phyloP scores from a whole-genome alignment of 2,329 filamentous ascomycete species.

The Clarireedia sp. region DNA sequence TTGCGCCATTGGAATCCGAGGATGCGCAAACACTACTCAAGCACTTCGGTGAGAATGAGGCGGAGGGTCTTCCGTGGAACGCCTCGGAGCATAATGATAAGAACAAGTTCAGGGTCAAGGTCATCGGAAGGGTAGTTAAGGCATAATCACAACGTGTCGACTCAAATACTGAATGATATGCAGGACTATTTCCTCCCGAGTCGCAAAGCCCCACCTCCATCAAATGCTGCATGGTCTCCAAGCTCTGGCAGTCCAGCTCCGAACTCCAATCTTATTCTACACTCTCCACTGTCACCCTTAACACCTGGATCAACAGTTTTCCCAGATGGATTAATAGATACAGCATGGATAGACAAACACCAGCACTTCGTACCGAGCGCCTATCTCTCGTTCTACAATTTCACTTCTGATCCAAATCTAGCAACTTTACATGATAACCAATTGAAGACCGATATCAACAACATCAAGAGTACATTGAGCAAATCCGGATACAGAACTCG shows the following conservation, averaged over 20 bases:
- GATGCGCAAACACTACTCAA: constrained; percentile 57
- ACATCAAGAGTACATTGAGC: constrained; percentile 58
- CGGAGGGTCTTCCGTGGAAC: constrained; percentile 59
- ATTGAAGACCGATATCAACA: constrained; percentile 79
- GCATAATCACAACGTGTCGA: constrained; percentile 14
- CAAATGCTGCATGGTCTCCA: constrained; percentile 22
- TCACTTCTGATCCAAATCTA: constrained; percentile 64
- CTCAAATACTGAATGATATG: constrained; percentile 29
- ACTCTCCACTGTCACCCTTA: constrained; percentile 86
- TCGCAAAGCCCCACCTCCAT: constrained; percentile 45
- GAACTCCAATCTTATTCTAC: constrained; percentile 50
- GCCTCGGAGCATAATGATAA: constrained; percentile 40
- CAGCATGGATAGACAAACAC: constrained; percentile 81
- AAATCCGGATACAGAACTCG: constrained; percentile 70
- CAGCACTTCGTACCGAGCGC: constrained; percentile 75
- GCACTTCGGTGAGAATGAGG: constrained; percentile 60
- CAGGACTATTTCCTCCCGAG: constrained; percentile 47
- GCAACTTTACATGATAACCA: constrained; percentile 78
- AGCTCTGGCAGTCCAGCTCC: constrained; percentile 35
- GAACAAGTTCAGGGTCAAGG: constrained; percentile 59
- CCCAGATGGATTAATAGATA: constrained; percentile 79
- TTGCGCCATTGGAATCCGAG: constrained; percentile 56
- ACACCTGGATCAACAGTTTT: constrained; percentile 77
- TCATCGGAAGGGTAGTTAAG: constrained; percentile 68
- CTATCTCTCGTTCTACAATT: constrained; percentile 71